These are phyloP conservation scores for Larix kaempferi DNA, from an alignment of 75 land plant genomes.

Conservation along the genomic window DNA sequence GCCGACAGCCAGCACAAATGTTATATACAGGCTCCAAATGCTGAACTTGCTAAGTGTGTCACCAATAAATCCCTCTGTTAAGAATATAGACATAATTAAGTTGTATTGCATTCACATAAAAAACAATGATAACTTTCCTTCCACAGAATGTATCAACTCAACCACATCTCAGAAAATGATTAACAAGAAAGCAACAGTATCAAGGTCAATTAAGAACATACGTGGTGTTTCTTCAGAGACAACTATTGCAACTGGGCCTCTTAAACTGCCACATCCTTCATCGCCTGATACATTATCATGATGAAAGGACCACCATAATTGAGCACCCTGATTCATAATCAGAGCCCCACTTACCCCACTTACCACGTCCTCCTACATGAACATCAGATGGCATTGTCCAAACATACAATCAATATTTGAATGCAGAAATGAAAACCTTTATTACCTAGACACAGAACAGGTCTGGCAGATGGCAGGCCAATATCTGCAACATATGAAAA, in stretches of 20 bases:
- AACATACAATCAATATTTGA: neutral
- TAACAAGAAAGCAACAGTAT: conserved; percentile 1
- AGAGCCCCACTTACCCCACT: conserved; percentile 59
- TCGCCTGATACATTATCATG: conserved; percentile 37
- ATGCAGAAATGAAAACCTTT: neutral
- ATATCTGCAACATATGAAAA: neutral
- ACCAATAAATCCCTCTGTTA: conserved; percentile 89
- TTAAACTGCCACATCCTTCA: conserved; percentile 42
- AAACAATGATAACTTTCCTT: neutral
- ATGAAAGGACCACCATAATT: conserved; percentile 89
- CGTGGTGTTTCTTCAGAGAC: conserved; percentile 98
- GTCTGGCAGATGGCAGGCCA: neutral
- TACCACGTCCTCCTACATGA: conserved; percentile 36
- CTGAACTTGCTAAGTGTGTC: conserved; percentile 98
- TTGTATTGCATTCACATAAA: conserved; percentile 1
- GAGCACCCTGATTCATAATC: conserved; percentile 47
- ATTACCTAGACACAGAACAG: neutral
- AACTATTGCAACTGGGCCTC: conserved; percentile 76
- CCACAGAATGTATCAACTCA: neutral
- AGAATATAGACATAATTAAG: neutral
- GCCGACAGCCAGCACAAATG: conserved; percentile 96
- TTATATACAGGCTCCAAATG: conserved; percentile 97
- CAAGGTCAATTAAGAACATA: conserved; percentile 25
- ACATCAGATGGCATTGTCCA: conserved; percentile 7
- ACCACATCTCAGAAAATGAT: neutral